Conservation (phyloP, 2,329 filamentous ascomycete genomes). For the Xylaria sp. region DNA sequence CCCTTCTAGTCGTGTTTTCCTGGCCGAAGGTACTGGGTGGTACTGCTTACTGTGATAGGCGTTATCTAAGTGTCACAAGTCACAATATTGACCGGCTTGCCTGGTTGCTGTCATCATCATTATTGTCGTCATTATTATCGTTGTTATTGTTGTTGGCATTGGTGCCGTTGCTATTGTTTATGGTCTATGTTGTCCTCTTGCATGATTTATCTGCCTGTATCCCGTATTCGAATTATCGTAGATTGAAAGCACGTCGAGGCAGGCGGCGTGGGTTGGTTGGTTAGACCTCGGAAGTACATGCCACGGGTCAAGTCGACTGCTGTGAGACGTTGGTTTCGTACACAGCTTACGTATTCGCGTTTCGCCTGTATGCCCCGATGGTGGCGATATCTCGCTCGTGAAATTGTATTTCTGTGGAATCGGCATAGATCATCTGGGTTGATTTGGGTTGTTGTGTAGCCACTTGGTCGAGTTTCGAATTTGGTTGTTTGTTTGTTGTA, state of each 20-base stretch:
- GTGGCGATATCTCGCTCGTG: slow-evolving; percentile 4
- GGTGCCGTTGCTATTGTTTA: neutral
- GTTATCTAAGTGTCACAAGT: neutral
- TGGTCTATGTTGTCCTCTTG: neutral
- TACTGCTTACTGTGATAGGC: neutral
- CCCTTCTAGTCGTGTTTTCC: no score
- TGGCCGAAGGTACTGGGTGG: neutral
- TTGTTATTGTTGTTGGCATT: neutral
- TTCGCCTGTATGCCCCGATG: neutral
- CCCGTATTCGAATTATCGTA: slow-evolving; percentile 5
- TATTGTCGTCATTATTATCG: neutral
- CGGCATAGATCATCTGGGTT: neutral
- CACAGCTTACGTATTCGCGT: slow-evolving; percentile 20
- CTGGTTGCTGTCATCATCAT: neutral
- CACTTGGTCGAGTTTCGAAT: neutral
- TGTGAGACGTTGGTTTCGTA: slow-evolving; percentile 13
- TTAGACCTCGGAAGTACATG: neutral
- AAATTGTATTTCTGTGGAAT: neutral
- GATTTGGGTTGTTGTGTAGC: neutral
- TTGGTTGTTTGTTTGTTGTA: neutral
- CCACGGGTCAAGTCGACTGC: neutral
- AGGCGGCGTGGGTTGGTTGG: neutral
- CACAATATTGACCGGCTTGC: neutral
- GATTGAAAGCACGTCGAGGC: neutral
- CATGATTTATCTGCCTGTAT: neutral